Conservation (phyloP, 805 yeast species). For the Isabelozyma gotoi region DNA sequence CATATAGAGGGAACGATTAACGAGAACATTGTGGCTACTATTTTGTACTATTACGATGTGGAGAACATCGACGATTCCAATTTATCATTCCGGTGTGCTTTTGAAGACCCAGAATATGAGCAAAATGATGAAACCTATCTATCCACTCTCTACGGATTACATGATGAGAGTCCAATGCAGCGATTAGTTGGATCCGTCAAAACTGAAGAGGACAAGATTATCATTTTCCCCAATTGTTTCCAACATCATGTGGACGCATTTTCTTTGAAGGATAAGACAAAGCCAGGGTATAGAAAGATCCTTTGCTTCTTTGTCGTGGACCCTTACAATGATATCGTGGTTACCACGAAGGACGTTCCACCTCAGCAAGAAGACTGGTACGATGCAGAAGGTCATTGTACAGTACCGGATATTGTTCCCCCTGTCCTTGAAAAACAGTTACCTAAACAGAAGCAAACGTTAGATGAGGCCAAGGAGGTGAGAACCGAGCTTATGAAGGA, state of each 20-base stretch:
- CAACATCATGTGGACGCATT: constrained; percentile 43
- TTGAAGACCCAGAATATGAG: constrained; percentile 32
- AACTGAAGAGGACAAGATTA: constrained; percentile 22
- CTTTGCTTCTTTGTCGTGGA: constrained; percentile 41
- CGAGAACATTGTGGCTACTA: constrained; percentile 43
- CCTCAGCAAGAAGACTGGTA: constrained; percentile 40
- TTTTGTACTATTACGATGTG: constrained; percentile 38
- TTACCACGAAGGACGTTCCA: constrained; percentile 31
- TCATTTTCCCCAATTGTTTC: constrained; percentile 37
- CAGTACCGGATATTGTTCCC: background rate
- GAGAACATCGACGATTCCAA: constrained; percentile 37
- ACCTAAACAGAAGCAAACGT: background rate
- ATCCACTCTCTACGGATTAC: constrained; percentile 24
- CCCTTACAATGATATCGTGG: constrained; percentile 28
- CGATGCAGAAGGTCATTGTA: constrained; percentile 9
- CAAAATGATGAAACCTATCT: constrained; percentile 29
- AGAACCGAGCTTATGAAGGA: background rate
- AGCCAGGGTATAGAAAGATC: constrained; percentile 38
- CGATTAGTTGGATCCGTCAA: constrained; percentile 23
- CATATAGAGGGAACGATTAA: constrained; percentile 43
- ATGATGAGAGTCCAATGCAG: constrained; percentile 26
- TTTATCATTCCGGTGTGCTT: constrained; percentile 27
- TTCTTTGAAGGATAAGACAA: constrained; percentile 32
- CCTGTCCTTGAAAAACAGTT: background rate
- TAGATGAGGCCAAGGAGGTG: background rate